phyloP scores from a whole-genome alignment of 2,329 filamentous ascomycete species.

The Alternaria sp. region DNA sequence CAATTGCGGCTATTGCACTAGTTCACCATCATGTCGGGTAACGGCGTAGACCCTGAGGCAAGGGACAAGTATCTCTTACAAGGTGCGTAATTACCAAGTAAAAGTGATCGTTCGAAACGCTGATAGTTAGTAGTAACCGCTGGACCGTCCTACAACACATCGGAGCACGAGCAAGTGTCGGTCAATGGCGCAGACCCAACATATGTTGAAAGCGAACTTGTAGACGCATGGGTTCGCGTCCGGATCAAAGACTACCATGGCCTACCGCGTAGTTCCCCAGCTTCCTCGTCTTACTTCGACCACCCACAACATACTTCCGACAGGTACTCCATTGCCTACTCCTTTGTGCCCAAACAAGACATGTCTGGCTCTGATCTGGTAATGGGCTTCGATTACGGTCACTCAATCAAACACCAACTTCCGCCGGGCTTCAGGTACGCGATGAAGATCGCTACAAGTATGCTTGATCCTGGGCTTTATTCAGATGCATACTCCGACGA shows the following conservation, averaged over 20 bases:
- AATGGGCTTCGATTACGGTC: constrained; percentile 50
- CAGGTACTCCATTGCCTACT: constrained; percentile 49
- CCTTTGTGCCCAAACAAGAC: constrained; percentile 47
- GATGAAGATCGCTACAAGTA: constrained; percentile 48
- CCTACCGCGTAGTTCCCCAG: constrained; percentile 41
- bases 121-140: constrained; percentile 40
- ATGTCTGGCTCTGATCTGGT: constrained; percentile 43
- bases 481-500: constrained; percentile 50
- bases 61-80: constrained; percentile 50
- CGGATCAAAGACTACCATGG: constrained; percentile 50
- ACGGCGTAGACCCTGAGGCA: constrained; percentile 40
- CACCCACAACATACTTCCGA: constrained; percentile 46
- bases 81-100: constrained; percentile 16
- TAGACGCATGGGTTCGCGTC: constrained; percentile 45
- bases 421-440: constrained; percentile 50
- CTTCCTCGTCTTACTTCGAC: constrained; percentile 42
- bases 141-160: constrained; percentile 45
- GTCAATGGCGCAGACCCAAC: constrained; percentile 43
- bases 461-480: constrained; percentile 50
- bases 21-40: constrained; percentile 14
- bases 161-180: constrained; percentile 42
- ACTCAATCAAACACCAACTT: constrained; percentile 47
- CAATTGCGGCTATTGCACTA: not conserved
- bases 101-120: not conserved
- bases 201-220: constrained; percentile 38